These are phyloP conservation scores for Hypoxylon fuscum DNA, from an alignment of 495 filamentous ascomycete genomes.

Conservation along the genomic window DNA sequence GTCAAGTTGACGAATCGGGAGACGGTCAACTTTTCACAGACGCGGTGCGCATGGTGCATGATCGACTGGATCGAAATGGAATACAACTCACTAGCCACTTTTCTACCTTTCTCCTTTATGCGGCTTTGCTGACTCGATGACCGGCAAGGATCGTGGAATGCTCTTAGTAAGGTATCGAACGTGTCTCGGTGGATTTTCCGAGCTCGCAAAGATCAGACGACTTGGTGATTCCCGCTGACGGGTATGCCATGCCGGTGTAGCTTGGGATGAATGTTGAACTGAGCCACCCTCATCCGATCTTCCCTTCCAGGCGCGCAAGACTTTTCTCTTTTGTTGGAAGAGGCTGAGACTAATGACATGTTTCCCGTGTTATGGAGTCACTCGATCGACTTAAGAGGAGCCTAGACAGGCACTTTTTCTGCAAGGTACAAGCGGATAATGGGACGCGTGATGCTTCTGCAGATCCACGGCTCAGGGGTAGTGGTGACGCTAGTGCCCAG, in stretches of 20 bases:
- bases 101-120: conserved; percentile 38
- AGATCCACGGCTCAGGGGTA: conserved; percentile 26
- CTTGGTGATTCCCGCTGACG: not conserved
- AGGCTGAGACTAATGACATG: conserved; percentile 36
- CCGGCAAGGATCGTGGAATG: conserved; percentile 18
- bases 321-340: conserved; percentile 22
- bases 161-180: conserved; percentile 13
- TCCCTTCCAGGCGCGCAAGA: conserved; percentile 1
- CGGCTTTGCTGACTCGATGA: conserved; percentile 17
- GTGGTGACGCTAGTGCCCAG: conserved; percentile 18
- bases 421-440: conserved; percentile 27
- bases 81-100: conserved; percentile 21
- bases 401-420: conserved; percentile 12
- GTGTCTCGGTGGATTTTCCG: conserved; percentile 15
- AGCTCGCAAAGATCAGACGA: conserved; percentile 2
- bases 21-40: conserved; percentile 10
- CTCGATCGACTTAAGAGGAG: conserved; percentile 15
- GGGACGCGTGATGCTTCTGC: conserved; percentile 18
- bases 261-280: not conserved
- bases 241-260: not conserved
- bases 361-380: conserved; percentile 19
- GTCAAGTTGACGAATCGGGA: conserved; percentile 26
- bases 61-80: conserved; percentile 24
- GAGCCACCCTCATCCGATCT: not conserved
- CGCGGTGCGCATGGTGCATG: conserved; percentile 29